Base-by-base conservation (phyloP, 495 filamentous ascomycete species). In the Penicillium subrubescens region DNA sequence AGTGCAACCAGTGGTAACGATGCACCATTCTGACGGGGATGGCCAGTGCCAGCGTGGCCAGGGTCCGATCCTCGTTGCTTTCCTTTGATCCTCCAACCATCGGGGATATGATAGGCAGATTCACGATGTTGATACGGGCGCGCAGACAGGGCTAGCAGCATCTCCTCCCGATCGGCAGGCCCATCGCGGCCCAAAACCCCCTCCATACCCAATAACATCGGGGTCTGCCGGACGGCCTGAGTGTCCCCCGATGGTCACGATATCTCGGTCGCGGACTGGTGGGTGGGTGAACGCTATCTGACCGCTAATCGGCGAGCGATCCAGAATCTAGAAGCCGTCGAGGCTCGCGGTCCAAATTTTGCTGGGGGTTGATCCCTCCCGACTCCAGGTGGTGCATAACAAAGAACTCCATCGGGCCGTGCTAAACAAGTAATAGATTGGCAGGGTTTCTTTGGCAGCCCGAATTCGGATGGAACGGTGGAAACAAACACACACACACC, bases 351-450 rank as follows among this genome's bases (percentile, higher is more conserved):
- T 25, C 23, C 21, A 27, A 15, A 25, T 50, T 50, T 21, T 56
- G 50, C 31, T 31, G 56, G 65, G 53, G 54, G 61, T n/a, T 54
- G 57, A 64, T 64, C 58, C 25, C 56, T 61, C 61, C 61, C 61
- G 53, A 57, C 44, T 63, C 44, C 3, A 60, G 53, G 43, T 54
- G 57, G 64, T 62, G 60, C 60, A 46, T 59, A 48, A 46, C 50
- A 34, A 35, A 50, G 64, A 55, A 54, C 56, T 62, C 55, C 64
- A 62, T 62, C 52, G 29, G 23, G 44, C 29, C 14, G 21, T 5
- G 41, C 21, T 27, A 14, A 52, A 60, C 52, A 27, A 60, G 67
- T 17, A 29, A 37, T 67, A 57, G 67, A 69, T 67, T 63, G 64
- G 53, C 67, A 62, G 67, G 67, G 61, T 67, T 56, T 7, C 25